Conservation (phyloP, 2,329 filamentous ascomycete species). For the Fonsecaea pugnacius region DNA sequence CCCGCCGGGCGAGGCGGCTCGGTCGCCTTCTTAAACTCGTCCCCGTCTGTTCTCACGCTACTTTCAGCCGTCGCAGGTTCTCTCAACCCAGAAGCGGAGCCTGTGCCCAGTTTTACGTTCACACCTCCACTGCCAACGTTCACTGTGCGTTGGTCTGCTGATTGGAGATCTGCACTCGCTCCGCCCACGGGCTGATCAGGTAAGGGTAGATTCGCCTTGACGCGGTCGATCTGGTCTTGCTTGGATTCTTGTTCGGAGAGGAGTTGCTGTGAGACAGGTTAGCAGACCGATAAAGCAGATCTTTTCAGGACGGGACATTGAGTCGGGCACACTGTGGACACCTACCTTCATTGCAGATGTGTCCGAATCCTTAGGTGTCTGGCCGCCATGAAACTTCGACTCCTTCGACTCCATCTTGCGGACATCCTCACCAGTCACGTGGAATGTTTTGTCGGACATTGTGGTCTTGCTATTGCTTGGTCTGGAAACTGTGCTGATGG, state of each 20-base stretch:
- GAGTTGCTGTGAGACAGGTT: conserved; percentile 33
- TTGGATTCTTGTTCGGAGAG: conserved; percentile 56
- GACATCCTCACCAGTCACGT: conserved; percentile 55
- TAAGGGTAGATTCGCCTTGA: conserved; percentile 74
- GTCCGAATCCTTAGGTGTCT: conserved; percentile 51
- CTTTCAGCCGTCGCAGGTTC: conserved; percentile 64
- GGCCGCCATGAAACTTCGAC: conserved; percentile 47
- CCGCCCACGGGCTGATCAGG: conserved; percentile 71
- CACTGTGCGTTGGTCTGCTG: conserved; percentile 68
- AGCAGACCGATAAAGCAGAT: conserved; percentile 14
- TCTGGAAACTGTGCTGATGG: not conserved
- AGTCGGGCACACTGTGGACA: not conserved
- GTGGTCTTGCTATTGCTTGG: not conserved
- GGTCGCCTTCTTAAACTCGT: conserved; percentile 60
- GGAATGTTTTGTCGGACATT: conserved; percentile 48
- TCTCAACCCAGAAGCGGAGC: conserved; percentile 59
- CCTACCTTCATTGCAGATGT: conserved; percentile 54
- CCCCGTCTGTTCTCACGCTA: conserved; percentile 54
- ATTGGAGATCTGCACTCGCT: conserved; percentile 77
- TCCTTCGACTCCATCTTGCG: conserved; percentile 53
- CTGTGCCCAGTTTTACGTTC: conserved; percentile 53
- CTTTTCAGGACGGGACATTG: not conserved
- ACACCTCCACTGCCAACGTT: conserved; percentile 69
- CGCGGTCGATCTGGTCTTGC: conserved; percentile 67
- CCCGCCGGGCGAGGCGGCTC: conserved; percentile 41